Evolutionary conservation across 2,329 filamentous ascomycete species (phyloP).

Genomic region (Stagonosporopsis rhizophila): DNA sequence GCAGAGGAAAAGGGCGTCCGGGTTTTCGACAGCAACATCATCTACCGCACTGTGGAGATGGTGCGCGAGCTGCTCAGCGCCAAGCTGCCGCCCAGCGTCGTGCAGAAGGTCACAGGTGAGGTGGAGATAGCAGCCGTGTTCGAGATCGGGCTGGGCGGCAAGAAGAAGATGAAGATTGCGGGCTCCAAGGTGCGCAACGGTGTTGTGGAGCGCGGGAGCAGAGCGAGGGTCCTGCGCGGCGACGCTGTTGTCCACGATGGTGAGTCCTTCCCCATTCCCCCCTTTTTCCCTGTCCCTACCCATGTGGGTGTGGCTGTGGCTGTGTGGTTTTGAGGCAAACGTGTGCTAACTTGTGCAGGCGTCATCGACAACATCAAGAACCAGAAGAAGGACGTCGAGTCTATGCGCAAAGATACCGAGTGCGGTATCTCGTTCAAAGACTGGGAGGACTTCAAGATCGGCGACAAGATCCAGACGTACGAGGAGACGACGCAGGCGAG

Average conservation of each 20-base stretch:
- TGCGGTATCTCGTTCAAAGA: constrained; percentile 86
- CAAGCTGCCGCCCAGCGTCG: constrained; percentile 71
- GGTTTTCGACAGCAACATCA: constrained; percentile 86
- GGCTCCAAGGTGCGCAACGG: constrained; percentile 90
- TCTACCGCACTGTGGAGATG: constrained; percentile 80
- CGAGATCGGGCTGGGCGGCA: constrained; percentile 78
- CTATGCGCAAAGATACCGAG: constrained; percentile 92
- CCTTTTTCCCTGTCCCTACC: too few relatives aligned
- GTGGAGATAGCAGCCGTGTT: constrained; percentile 86
- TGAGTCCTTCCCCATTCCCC: constrained; percentile 56
- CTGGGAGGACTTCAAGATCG: constrained; percentile 79
- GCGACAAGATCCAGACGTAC: constrained; percentile 88
- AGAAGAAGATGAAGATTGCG: constrained; percentile 76
- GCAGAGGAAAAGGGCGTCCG: constrained; percentile 75
- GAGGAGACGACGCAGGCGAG: constrained; percentile 80
- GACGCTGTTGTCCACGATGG: constrained; percentile 81
- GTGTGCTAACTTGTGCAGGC: constrained; percentile 59
- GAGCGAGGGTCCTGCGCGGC: constrained; percentile 74
- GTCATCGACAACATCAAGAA: constrained; percentile 83
- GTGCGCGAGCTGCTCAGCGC: constrained; percentile 72
- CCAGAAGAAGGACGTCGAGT: constrained; percentile 86
- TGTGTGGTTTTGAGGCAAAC: not conserved
- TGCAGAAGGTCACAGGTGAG: constrained; percentile 79
- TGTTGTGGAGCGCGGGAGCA: constrained; percentile 66
- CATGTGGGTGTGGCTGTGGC: not conserved